Conservation (phyloP, 1,284 basidiomycete genomes). For the Tilletiaria anomala region DNA sequence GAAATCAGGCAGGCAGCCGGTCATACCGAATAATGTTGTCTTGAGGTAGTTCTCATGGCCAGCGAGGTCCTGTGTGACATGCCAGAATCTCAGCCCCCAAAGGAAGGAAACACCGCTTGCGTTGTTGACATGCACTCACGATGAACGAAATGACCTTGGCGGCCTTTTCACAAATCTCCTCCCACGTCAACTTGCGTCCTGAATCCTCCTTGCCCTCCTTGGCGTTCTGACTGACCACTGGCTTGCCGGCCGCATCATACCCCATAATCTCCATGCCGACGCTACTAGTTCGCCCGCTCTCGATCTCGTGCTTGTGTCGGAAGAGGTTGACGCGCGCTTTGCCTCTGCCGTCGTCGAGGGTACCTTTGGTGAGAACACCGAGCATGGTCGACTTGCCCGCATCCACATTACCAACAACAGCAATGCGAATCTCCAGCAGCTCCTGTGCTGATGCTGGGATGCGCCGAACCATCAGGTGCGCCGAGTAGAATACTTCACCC, state of each 20-base stretch:
- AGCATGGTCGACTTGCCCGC: constrained; percentile 86
- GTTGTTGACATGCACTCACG: constrained; percentile 40
- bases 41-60: constrained; percentile 46
- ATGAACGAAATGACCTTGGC: constrained; percentile 92
- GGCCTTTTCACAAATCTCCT: constrained; percentile 78
- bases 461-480: constrained; percentile 6
- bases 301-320: constrained; percentile 92
- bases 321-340: constrained; percentile 82
- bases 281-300: constrained; percentile 82
- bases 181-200: constrained; percentile 50
- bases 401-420: constrained; percentile 76
- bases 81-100: neutral
- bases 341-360: constrained; percentile 85
- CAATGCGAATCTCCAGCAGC: constrained; percentile 66
- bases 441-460: constrained; percentile 33
- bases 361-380: constrained; percentile 59
- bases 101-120: neutral
- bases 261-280: constrained; percentile 79
- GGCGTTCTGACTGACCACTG: constrained; percentile 12
- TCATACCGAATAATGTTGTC: constrained; percentile 87
- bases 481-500: neutral
- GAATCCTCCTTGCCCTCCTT: constrained; percentile 11
- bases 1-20: constrained; percentile 85
- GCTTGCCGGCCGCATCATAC: constrained; percentile 20
- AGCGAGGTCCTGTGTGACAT: constrained; percentile 13